Conservation (phyloP, 1,139 yeast genomes). For the Magnusiomyces magnusii region DNA sequence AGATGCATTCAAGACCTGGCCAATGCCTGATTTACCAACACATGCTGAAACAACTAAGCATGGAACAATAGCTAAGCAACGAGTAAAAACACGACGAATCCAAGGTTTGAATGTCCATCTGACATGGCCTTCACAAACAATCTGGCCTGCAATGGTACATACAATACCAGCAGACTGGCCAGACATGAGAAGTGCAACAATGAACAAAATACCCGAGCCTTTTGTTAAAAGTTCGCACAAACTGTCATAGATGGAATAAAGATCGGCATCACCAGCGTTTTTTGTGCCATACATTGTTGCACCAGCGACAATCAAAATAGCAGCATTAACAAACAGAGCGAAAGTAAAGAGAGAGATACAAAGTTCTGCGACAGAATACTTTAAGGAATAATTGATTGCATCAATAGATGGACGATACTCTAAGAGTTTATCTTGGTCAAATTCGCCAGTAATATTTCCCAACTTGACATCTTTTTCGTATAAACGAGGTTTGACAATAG, state of each 20-base stretch:
- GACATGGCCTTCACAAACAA: conserved; percentile 91
- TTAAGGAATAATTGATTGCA: conserved; percentile 64
- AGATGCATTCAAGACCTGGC: conserved; percentile 67
- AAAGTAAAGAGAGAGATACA: conserved; percentile 67
- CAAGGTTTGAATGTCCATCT: conserved; percentile 84
- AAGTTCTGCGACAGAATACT: conserved; percentile 67
- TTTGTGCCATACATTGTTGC: conserved; percentile 63
- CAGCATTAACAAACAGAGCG: conserved; percentile 78
- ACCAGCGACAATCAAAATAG: conserved; percentile 80
- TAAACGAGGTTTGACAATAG: conserved; percentile 84
- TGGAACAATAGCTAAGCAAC: conserved; percentile 81
- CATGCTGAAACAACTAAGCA: conserved; percentile 71
- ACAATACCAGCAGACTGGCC: conserved; percentile 98
- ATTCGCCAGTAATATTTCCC: conserved; percentile 41
- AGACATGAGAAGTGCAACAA: conserved; percentile 84
- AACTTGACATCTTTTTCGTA: conserved; percentile 68
- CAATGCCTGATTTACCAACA: conserved; percentile 81
- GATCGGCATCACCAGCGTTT: conserved; percentile 78
- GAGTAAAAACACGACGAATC: conserved; percentile 71
- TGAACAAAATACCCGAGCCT: conserved; percentile 91
- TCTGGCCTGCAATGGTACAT: conserved; percentile 96
- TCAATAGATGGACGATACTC: conserved; percentile 57
- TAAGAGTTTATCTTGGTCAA: conserved; percentile 27
- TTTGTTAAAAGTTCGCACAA: conserved; percentile 67
- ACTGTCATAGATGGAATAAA: conserved; percentile 78